Base-by-base conservation (phyloP, 148 eudicot species). In the Arctostaphylos glauca region DNA sequence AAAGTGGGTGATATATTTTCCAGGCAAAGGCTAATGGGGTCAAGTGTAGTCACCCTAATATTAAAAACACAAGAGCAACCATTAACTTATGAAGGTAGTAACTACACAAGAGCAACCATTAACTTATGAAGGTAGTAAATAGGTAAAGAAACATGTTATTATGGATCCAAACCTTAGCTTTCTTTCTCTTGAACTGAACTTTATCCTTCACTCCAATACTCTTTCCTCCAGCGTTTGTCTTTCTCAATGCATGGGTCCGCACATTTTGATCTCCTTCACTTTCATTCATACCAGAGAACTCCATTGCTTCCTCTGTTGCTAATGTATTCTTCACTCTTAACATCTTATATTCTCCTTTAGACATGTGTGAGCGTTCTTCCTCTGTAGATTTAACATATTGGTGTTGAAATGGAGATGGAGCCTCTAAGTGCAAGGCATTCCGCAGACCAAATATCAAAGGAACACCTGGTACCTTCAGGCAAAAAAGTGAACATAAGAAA, bases 401-500 rank as follows among this genome's bases (percentile, higher is more conserved):
- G 3, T 82, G 91, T 86, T 94, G 97, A 67, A 71, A 84, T 44
- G 88, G 52, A 9, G 95, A 91, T 76, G 91, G 92, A 18, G 88
- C 86, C 86, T 92, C 95, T 47, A 95, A 90, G 81, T 90, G 89
- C 73, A 95, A 84, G 48, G 98, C 90, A 84, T 92, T 95, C 19
- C 95, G 88, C 14, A 95, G 88, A 85, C 91, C 98, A 88, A 81
- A 95, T 78, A 95, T 86, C 79, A 92, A 68, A 31, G 98, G 98
- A 31, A 94, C 95, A 85, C 92, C 96, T 41, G 98, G 95, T 72
- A 92, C 80, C 98, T 95, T 89, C 59, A 66, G 31, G 19, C 21
- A 55, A 44, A 77, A 84, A 74, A 59, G 19, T 49, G 60, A 70
- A 49, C 16, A 43, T 9, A 23, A 47, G 6, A 70, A 82, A 44